Evolutionary conservation across 2,329 filamentous ascomycete species (phyloP), one percentile per base, ranked within the genome.

Genomic region (Lachnellula arida): DNA sequence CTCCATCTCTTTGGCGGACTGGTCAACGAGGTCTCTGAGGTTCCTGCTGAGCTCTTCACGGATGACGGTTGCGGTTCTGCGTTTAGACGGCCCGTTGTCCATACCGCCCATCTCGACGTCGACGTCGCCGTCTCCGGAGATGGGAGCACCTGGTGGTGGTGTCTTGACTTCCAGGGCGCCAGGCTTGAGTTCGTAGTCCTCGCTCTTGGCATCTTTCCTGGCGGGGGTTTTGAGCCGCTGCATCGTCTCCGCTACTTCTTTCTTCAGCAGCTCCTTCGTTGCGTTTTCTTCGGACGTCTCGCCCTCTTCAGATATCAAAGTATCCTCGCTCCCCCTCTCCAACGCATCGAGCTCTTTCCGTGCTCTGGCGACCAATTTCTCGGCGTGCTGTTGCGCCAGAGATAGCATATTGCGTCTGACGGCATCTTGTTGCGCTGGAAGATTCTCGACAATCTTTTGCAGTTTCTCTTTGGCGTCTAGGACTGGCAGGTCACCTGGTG

Each of bases 201-300:
- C 55, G 5, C 17, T 32, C 23, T 53, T 62, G 12, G 60, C 58
- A 47, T 66, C 60, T 17, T 66, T 53, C 25, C 63, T 63, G n/a
- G 70, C 63, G 47, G 68, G 62, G 37, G 69, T 64, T 47, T 71
- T 71, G 35, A 74, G 57, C n/a, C 67, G 63, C 58, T 70, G 61
- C 49, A 76, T 70, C 58, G 73, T 71, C 17, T 68, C 65, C 64
- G 75, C 76, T 55, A 78, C 74, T 5, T 72, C 73, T 52, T 72
- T 35, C 34, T 49, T 48, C 46, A 32, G n/a, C 15, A 34, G 46
- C 15, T 25, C 46, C 49, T 35, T 40, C 48, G 23, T 49, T n/a
- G 37, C 28, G 15, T 46, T 53, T 37, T 19, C 34, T 17, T n/a
- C 43, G 23, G 14, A 25, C 23, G 23, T 14, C 7, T 47, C 43